Base-by-base conservation (phyloP, 768 basidiomycete species). In the Jaapia argillacea region DNA sequence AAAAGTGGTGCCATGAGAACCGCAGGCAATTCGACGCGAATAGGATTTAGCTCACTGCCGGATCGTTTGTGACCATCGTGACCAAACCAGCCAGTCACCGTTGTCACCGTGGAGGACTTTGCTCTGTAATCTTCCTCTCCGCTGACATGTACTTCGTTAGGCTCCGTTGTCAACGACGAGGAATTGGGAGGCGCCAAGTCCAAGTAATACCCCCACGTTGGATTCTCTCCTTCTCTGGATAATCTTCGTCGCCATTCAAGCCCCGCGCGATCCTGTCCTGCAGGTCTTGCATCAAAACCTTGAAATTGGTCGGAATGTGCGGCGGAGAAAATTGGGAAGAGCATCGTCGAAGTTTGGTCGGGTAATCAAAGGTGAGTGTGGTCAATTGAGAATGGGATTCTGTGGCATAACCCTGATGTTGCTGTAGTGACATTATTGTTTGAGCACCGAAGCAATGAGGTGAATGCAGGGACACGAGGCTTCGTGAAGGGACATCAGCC, bases 321-420 rank as follows among this genome's bases (percentile, higher is more conserved):
- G 16, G 62, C 62, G 2, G 62, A 63, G 39, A 63, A 58, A 39
- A 63, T 46, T 14, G 61, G 53, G 37, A 10, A 21, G 13, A 38
- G 7, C 10, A 21, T 21, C 13, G 37, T 10, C 37, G 22, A 33
- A n/a, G n/a, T n/a, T n/a, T n/a, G n/a, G n/a, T n/a, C n/a, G n/a
- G n/a, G n/a, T n/a, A n/a, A n/a, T n/a, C n/a, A n/a, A n/a, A n/a
- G n/a, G n/a, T n/a, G n/a, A n/a, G n/a, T n/a, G n/a, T n/a, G n/a
- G n/a, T n/a, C n/a, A n/a, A n/a, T n/a, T n/a, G n/a, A n/a, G n/a
- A n/a, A n/a, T n/a, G n/a, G n/a, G n/a, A n/a, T n/a, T n/a, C n/a
- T n/a, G n/a, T n/a, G n/a, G n/a, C n/a, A n/a, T n/a, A n/a, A n/a
- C n/a, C n/a, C n/a, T n/a, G n/a, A n/a, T n/a, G n/a, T n/a, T n/a